Percentiles rank a stretch among this genome's conserved stretches.
Conservation (phyloP, 306 rosid species). For the Crotalaria pallida region DNA sequence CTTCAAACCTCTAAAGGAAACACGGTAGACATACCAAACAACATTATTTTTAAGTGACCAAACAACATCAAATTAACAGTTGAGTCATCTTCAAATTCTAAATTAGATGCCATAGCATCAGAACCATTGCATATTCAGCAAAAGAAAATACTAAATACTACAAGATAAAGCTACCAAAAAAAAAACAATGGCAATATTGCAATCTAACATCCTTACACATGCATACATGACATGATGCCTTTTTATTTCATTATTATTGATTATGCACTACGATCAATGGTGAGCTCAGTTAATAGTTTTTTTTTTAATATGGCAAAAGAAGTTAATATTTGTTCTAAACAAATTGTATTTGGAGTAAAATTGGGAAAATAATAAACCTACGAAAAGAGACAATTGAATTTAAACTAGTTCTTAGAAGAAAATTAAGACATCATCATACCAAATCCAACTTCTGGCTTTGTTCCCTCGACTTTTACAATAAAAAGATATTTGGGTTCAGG, state of each 20-base stretch:
- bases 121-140: background rate
- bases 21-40: background rate
- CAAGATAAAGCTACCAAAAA: background rate
- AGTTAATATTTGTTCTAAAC: background rate
- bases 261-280: background rate
- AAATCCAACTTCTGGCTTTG: background rate
- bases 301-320: too few species aligned
- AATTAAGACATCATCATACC: background rate
- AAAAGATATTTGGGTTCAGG: background rate
- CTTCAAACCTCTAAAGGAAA: background rate
- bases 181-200: background rate
- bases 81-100: background rate
- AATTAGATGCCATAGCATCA: background rate
- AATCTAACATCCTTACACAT: background rate
- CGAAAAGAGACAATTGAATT: background rate
- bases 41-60: too few species aligned
- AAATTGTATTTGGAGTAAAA: background rate
- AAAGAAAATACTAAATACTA: too few species aligned
- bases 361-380: background rate
- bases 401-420: background rate
- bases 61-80: slow-evolving; percentile 4
- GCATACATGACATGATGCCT: background rate
- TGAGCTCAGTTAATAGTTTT: background rate
- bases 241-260: background rate
- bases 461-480: background rate